phyloP scores from a whole-genome alignment of 352 stramenopile species.

The Pythium folliculosum region DNA sequence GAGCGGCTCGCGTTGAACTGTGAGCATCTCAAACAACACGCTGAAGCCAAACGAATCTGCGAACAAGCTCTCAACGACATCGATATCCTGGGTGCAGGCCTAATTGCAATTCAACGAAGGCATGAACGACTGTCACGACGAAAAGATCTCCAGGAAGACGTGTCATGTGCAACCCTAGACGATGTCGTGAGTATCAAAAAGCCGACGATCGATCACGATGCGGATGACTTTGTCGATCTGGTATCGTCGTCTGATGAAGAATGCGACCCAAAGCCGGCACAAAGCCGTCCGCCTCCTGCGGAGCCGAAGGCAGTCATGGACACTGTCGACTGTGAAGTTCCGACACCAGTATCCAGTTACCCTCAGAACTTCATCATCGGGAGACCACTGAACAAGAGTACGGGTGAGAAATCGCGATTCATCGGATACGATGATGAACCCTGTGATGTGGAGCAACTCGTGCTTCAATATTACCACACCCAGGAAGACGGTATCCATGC shows the following conservation, averaged over 20 bases:
- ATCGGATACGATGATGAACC: constrained; percentile 87
- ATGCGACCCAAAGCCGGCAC: background rate
- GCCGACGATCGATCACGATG: constrained; percentile 6
- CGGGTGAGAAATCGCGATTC: constrained; percentile 81
- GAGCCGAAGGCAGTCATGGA: background rate
- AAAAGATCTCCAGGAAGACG: constrained; percentile 8
- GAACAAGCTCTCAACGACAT: constrained; percentile 55
- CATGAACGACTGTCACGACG: constrained; percentile 47
- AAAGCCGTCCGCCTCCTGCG: background rate
- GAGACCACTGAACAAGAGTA: constrained; percentile 72
- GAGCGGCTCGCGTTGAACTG: constrained; percentile 72
- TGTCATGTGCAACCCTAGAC: background rate
- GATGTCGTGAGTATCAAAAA: background rate
- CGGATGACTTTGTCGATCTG: constrained; percentile 20
- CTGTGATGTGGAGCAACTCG: constrained; percentile 84
- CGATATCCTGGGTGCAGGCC: constrained; percentile 55
- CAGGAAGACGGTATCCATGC: constrained; percentile 22
- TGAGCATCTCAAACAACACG: constrained; percentile 66
- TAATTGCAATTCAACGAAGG: constrained; percentile 54
- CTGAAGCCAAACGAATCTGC: constrained; percentile 52
- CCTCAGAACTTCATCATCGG: constrained; percentile 56
- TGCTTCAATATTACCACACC: constrained; percentile 72
- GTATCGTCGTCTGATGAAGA: constrained; percentile 25
- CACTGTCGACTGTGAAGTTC: background rate
- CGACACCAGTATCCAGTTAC: constrained; percentile 28